phyloP scores from a whole-genome alignment of 352 stramenopile genomes.

The Phytophthora ohioensis region DNA sequence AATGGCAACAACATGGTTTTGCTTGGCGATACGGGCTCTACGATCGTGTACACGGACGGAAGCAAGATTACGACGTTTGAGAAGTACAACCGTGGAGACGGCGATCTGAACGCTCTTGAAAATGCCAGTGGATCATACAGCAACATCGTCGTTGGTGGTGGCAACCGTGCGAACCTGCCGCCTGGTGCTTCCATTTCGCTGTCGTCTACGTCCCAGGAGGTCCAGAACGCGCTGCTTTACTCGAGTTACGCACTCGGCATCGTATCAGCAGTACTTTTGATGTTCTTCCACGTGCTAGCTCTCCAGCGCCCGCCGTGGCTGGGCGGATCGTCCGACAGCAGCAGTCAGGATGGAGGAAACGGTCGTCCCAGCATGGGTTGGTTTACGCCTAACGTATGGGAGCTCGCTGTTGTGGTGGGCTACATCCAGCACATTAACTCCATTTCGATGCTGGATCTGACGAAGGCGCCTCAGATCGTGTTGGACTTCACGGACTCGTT shows the following conservation, averaged over 20 bases:
- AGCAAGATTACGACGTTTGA: constrained; percentile 46
- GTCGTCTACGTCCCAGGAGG: constrained; percentile 47
- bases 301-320: constrained; percentile 57
- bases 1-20: constrained; percentile 38
- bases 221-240: constrained; percentile 63
- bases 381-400: constrained; percentile 74
- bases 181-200: constrained; percentile 70
- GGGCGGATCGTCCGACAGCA: constrained; percentile 26
- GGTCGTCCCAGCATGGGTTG: constrained; percentile 39
- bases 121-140: constrained; percentile 37
- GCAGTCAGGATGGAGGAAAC: constrained; percentile 25
- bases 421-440: constrained; percentile 81
- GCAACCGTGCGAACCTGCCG: constrained; percentile 56
- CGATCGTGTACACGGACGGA: constrained; percentile 48
- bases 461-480: constrained; percentile 79
- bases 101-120: constrained; percentile 20
- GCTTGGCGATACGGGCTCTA: constrained; percentile 41
- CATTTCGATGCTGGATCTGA: constrained; percentile 77
- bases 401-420: constrained; percentile 63
- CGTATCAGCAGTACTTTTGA: constrained; percentile 52
- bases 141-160: constrained; percentile 56
- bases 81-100: constrained; percentile 45
- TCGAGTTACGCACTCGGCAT: constrained; percentile 59
- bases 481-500: constrained; percentile 83
- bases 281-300: constrained; percentile 68